phyloP scores from a whole-genome alignment of 306 rosid species.

The Quercus mongolica region DNA sequence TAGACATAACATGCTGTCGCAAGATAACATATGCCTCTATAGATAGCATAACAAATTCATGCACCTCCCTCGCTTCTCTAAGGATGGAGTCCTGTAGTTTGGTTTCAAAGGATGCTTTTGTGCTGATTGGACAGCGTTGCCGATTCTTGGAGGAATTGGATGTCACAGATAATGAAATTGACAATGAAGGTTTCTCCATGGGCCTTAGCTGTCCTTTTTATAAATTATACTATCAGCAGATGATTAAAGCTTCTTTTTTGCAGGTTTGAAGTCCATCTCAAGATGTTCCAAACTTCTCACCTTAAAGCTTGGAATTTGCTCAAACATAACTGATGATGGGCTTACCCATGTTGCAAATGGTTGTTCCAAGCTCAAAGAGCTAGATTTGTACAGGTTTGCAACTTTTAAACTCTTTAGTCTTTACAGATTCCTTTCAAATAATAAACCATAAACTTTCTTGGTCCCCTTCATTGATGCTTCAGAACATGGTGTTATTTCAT shows the following conservation, averaged over 20 bases:
- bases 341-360: constrained; percentile 46
- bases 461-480: neutral
- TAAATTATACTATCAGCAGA: constrained; percentile 4
- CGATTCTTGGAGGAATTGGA: constrained; percentile 59
- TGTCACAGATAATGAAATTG: constrained; percentile 59
- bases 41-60: constrained; percentile 46
- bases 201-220: neutral
- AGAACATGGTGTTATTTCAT: neutral
- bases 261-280: constrained; percentile 55
- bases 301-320: constrained; percentile 58
- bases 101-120: constrained; percentile 53
- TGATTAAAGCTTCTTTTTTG: constrained; percentile 27
- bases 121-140: constrained; percentile 50
- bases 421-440: constrained; percentile 1
- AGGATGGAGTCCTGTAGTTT: constrained; percentile 65
- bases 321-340: constrained; percentile 50
- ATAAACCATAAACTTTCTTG: neutral
- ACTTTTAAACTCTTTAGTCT: constrained; percentile 2
- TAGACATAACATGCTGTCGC: constrained; percentile 62
- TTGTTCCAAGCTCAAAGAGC: constrained; percentile 44
- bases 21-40: constrained; percentile 51
- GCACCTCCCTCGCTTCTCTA: constrained; percentile 54
- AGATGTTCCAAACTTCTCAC: constrained; percentile 50
- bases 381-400: constrained; percentile 61
- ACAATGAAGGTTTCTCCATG: constrained; percentile 47